A percentile compares a stretch with the other conserved stretches of the same genome.
Conservation (phyloP, 305 asterid species). For the Fraxinus xanthoxyloides region DNA sequence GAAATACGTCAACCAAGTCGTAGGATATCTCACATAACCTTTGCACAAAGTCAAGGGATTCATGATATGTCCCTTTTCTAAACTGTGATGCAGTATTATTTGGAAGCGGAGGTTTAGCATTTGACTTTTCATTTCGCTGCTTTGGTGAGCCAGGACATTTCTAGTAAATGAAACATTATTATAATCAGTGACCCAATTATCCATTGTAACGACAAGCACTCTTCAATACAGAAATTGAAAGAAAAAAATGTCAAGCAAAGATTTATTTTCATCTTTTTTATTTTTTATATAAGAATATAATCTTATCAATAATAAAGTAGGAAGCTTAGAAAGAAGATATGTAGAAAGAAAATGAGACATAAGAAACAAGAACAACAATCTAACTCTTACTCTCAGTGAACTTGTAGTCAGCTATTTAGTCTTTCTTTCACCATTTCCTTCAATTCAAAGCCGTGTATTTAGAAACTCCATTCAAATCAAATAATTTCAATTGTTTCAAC, state of each 20-base stretch:
- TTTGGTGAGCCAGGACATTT: slow-evolving; percentile 74
- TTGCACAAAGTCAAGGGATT: slow-evolving; percentile 93
- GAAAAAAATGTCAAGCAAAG: neutral
- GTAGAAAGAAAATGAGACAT: neutral
- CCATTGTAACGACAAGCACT: slow-evolving; percentile 16
- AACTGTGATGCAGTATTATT: slow-evolving; percentile 66
- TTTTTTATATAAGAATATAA: neutral
- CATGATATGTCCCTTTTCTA: slow-evolving; percentile 93
- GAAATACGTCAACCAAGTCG: slow-evolving; percentile 94
- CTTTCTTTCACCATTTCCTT: neutral
- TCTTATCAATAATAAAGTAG: neutral
- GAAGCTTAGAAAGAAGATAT: neutral
- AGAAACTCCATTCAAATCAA: neutral
- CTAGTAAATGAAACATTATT: slow-evolving; percentile 49
- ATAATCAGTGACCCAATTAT: slow-evolving; percentile 22
- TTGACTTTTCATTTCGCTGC: slow-evolving; percentile 57
- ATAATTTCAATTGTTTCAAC: neutral
- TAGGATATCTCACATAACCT: slow-evolving; percentile 89
- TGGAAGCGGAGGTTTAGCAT: slow-evolving; percentile 92
- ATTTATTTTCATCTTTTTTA: neutral
- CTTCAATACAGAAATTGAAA: neutral
- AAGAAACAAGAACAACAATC: neutral
- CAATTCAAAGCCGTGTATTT: neutral
- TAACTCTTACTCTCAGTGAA: neutral
- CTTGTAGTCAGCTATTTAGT: neutral